phyloP scores from a whole-genome alignment of 441 rosid genomes.

The Isatis lusitanica region DNA sequence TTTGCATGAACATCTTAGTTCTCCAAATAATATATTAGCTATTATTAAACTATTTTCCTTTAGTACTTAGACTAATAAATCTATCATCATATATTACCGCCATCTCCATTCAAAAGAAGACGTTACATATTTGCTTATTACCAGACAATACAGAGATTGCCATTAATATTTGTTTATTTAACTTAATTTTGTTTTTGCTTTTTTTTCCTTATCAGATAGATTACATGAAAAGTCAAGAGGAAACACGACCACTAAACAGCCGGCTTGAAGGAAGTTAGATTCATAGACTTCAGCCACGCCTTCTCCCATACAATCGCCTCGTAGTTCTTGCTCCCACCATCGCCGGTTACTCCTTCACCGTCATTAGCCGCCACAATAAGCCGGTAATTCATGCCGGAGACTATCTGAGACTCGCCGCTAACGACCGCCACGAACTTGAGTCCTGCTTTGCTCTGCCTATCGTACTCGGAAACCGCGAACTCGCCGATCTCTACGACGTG shows the following conservation, averaged over 20 bases:
- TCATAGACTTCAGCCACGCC: constrained; percentile 42
- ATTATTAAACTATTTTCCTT: too few relatives aligned
- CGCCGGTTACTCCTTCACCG: background rate
- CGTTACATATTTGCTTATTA: too few relatives aligned
- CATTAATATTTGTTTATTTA: background rate
- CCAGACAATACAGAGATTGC: background rate
- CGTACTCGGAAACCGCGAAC: constrained; percentile 48
- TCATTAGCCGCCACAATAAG: constrained; percentile 42
- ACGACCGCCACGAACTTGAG: constrained; percentile 43
- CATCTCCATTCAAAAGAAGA: too few relatives aligned
- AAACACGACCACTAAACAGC: background rate
- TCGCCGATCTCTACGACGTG: constrained; percentile 51
- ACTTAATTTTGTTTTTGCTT: background rate
- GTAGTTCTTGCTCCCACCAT: constrained; percentile 29
- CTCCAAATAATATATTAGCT: too few relatives aligned
- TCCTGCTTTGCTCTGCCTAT: constrained; percentile 20
- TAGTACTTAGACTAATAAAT: too few relatives aligned
- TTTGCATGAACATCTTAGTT: too few relatives aligned
- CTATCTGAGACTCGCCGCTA: constrained; percentile 61
- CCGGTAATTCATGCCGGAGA: constrained; percentile 53
- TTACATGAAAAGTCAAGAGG: constrained; percentile 11
- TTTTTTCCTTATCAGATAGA: background rate
- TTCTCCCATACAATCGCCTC: constrained; percentile 69
- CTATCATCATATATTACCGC: too few relatives aligned
- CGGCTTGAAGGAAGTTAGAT: constrained; percentile 51